Conservation (phyloP, 2,329 filamentous ascomycete genomes). For the Paraphaeosphaeria sporulosa region DNA sequence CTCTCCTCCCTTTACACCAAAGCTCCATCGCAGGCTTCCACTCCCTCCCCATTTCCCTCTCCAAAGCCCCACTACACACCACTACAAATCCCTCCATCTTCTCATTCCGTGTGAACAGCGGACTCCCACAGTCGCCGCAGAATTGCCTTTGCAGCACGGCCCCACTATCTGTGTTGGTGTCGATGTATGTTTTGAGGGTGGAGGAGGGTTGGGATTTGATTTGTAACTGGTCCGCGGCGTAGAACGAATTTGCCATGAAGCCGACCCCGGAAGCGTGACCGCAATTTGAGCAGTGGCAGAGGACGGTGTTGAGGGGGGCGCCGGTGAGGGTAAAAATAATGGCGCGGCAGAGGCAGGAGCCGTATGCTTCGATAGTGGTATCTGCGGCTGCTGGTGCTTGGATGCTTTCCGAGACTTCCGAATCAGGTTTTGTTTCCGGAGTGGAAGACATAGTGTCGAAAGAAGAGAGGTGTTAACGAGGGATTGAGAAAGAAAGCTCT, state of each 20-base stretch:
- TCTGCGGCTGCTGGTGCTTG: too few relatives aligned
- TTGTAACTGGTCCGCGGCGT: too few relatives aligned
- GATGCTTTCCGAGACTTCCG: neutral
- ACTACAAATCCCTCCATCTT: neutral
- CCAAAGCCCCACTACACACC: too few relatives aligned
- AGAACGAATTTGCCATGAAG: slow-evolving; percentile 11
- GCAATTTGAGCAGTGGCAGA: slow-evolving; percentile 13
- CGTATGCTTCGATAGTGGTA: neutral
- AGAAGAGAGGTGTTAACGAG: neutral
- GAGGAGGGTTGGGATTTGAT: neutral
- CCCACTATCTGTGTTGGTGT: neutral
- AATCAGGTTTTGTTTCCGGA: neutral
- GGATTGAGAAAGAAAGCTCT: neutral
- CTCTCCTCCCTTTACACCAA: neutral
- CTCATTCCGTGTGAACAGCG: neutral
- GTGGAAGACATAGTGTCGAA: neutral
- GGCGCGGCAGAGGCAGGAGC: slow-evolving; percentile 9
- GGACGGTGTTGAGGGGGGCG: too few relatives aligned
- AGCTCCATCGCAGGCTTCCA: neutral
- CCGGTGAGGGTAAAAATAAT: slow-evolving; percentile 2
- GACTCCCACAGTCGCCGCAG: slow-evolving; percentile 2
- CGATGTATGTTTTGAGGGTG: neutral
- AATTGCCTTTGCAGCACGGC: too few relatives aligned
- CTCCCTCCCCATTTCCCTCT: neutral
- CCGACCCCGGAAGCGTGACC: slow-evolving; percentile 3